Conservation (phyloP, 2,329 filamentous ascomycete genomes). For the Cladosporium velox region DNA sequence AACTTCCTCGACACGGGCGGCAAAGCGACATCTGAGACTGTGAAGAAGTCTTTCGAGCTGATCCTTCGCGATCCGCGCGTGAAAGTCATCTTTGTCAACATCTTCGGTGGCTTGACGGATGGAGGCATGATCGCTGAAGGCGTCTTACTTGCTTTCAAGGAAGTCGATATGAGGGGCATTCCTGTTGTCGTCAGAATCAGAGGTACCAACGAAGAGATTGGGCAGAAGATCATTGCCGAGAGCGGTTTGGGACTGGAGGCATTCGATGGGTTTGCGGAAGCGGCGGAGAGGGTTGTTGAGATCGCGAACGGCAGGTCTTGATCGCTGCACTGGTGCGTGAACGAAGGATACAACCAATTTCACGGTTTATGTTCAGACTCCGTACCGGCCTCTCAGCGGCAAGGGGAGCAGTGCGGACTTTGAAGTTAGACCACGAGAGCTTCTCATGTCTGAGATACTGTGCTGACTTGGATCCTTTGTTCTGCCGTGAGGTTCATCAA, state of each 20-base stretch:
- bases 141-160: slow-evolving; percentile 70
- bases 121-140: slow-evolving; percentile 82
- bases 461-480: too few species aligned
- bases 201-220: slow-evolving; percentile 72
- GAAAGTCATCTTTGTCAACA: slow-evolving; percentile 71
- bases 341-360: too few species aligned
- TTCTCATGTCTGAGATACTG: too few species aligned
- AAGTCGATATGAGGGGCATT: slow-evolving; percentile 57
- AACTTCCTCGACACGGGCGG: slow-evolving; percentile 92
- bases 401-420: too few species aligned
- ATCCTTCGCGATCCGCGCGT: slow-evolving; percentile 72
- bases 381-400: too few species aligned
- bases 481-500: background rate
- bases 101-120: slow-evolving; percentile 69
- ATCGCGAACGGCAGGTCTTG: slow-evolving; percentile 44
- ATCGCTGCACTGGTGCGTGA: background rate
- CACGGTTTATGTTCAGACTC: too few species aligned
- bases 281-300: slow-evolving; percentile 66
- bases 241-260: slow-evolving; percentile 69
- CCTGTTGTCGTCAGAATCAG: slow-evolving; percentile 77
- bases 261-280: slow-evolving; percentile 75
- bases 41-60: slow-evolving; percentile 73
- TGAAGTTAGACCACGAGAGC: too few species aligned
- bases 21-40: slow-evolving; percentile 80
- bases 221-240: slow-evolving; percentile 67